Evolutionary conservation across 225 moss, liverwort and hornwort species (phyloP), one percentile per base, ranked within the genome.

Genomic region (Asterella californica): DNA sequence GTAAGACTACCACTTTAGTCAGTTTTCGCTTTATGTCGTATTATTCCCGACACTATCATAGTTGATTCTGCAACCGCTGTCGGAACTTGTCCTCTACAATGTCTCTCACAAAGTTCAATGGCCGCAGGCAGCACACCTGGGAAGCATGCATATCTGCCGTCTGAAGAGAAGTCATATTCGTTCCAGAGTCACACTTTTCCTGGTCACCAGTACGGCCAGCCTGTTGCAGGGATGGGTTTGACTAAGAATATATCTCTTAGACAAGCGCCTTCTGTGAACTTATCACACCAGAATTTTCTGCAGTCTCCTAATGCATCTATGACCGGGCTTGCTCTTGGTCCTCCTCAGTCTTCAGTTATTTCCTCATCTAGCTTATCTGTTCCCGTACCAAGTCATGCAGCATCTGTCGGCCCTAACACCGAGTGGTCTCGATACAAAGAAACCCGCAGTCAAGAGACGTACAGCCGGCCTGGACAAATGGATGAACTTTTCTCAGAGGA

Each of bases 341-440:
- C 52, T 59, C 87, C 87, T 77, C 84, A 62, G 47, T 15, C 79
- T 45, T 76, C 27, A 54, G 53, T 76, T 66, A 27, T 1, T 48
- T 70, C 87, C 1, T 76, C 87, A 12, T 59, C 81, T 7, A 36
- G 83, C 45, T 76, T 25, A 38, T 45, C 76, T 37, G 61, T 79
- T 19, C 15, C 76, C 53, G 54, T 55, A n/a, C 4, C 34, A 1
- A 82, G 66, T 82, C 54, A n/a, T 9, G 54, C 70, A 19, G 49
- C 24, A 38, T 24, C 22, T 30, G 42, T 68, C 0, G 80, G 75
- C 49, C 36, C 76, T 68, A 53, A 55, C 25, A 78, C 15, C 60
- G 88, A 89, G 34, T 84, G 86, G 86, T 74, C 80, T 32, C 80
- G 83, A 0, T 81, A 70, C 42, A 85, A 79, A 70, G 88, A 86